Percentiles rank a stretch among this genome's conserved stretches.
Conservation (phyloP, 2,329 filamentous ascomycete genomes). For the Emergomyces orientalis region DNA sequence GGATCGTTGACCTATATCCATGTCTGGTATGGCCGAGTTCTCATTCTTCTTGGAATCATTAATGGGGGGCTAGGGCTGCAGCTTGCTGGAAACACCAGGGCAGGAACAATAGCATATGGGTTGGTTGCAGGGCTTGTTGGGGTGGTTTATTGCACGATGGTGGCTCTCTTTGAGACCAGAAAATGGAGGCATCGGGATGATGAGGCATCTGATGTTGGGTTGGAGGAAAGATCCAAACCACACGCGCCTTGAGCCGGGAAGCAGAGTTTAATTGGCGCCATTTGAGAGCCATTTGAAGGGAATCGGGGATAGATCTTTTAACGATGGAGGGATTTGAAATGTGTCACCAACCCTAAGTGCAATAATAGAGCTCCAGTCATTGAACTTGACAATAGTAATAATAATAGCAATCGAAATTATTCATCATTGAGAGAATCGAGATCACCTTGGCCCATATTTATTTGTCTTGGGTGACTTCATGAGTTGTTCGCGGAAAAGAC, state of each 20-base stretch:
- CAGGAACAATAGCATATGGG: conserved; percentile 39
- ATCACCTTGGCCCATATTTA: background rate
- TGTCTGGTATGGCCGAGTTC: conserved; percentile 45
- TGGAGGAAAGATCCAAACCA: conserved; percentile 1
- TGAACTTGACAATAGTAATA: background rate
- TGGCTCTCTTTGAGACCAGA: conserved; percentile 17
- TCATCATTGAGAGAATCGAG: background rate
- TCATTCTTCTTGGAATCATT: conserved; percentile 45
- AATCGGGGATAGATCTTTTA: background rate
- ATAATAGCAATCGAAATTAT: background rate
- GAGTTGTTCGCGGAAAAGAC: background rate
- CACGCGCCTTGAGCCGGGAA: background rate
- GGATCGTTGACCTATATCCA: conserved; percentile 31
- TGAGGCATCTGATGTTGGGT: background rate
- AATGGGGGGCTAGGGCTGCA: conserved; percentile 48
- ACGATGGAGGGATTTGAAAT: background rate
- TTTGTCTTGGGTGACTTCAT: background rate
- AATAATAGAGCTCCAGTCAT: background rate
- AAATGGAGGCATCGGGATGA: background rate
- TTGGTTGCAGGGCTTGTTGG: conserved; percentile 43
- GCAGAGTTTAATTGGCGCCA: background rate
- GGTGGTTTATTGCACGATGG: conserved; percentile 29
- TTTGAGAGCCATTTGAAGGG: background rate
- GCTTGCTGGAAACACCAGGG: conserved; percentile 33
- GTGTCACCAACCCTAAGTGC: background rate